Evolutionary conservation across 176 grass and related monocot genomes (phyloP), one percentile per base, ranked within the genome.

Genomic region (Lolium multiflorum): DNA sequence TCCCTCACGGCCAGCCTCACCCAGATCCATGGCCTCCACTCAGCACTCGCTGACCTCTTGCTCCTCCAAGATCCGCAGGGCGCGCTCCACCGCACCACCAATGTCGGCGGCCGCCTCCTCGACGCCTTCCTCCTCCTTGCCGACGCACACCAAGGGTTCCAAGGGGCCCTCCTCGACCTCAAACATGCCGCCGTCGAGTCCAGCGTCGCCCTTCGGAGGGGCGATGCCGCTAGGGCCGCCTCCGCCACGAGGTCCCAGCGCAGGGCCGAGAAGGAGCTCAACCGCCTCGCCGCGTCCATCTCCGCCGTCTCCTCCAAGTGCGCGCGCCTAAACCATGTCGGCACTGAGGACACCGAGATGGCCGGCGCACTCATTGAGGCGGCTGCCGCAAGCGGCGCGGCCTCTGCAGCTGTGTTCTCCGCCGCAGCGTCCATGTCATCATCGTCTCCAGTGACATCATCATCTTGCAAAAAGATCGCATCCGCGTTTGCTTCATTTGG

Each of bases 111-210:
- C 37, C 80, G 16, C 37, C 87, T 92, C 43, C 87, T 93, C 2
- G 85, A 92, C 46, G 88, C 83, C 6, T 82, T 94, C 76, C 85
- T 97, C 71, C 76, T 81, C 79, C 90, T 97, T 11, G 94, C 86
- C 28, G 92, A 97, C 81, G 77, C 88, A 0, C 84, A 94, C 85
- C 82, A 54, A 1, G 65, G 80, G 2, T 94, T 97, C 85, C 72
- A 89, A 4, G 78, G 79, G 11, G 18, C 64, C 1, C 51, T 88
- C 12, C 5, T 89, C 0, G 80, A 24, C 0, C 91, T 94, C 56
- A 71, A 39, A 2, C 22, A 49, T 2, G 59, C 60, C 65, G 44
- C 51, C 0, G 80, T 76, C 2, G 87, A 92, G 43, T 74, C 63
- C 0, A 46, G 38, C 4, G 37, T 76, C 4, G 87, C 85, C 1